These are phyloP conservation scores for Diaporthe amygdali DNA, from an alignment of 2,329 filamentous ascomycete genomes.

Conservation along the genomic window DNA sequence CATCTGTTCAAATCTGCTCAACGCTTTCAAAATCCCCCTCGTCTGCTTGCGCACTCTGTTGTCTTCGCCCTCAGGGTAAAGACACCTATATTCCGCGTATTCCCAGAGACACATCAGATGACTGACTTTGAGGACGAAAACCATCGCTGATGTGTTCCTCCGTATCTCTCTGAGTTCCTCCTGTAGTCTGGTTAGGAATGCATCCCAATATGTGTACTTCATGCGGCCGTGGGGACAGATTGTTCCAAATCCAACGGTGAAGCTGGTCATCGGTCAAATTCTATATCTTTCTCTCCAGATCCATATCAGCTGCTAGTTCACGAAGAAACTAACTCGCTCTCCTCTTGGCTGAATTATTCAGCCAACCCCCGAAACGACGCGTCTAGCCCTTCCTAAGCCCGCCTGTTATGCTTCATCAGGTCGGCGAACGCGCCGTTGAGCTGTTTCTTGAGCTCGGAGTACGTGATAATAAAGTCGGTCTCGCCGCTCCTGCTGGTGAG, in stretches of 20 bases:
- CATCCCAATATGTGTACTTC: neutral
- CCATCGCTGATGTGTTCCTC: neutral
- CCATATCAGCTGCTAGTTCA: neutral
- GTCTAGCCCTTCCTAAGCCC: conserved; percentile 9
- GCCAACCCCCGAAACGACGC: too few species aligned
- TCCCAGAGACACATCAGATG: neutral
- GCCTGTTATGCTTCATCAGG: conserved; percentile 51
- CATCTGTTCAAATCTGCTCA: neutral
- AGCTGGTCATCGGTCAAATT: neutral
- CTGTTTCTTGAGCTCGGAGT: conserved; percentile 82
- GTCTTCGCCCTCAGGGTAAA: neutral
- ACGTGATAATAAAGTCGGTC: conserved; percentile 85
- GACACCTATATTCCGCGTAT: neutral
- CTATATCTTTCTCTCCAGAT: neutral
- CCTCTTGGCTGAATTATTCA: neutral
- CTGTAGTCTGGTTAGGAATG: neutral
- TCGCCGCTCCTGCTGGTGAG: conserved; percentile 90
- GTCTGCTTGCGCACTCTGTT: neutral
- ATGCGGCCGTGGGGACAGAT: neutral
- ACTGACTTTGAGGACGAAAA: neutral
- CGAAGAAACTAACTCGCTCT: neutral
- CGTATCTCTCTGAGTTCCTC: neutral
- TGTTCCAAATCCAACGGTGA: neutral
- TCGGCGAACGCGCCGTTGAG: conserved; percentile 63
- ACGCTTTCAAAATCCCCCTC: neutral